Base-by-base conservation (phyloP, 371 early-diverging fungal genomes). In the Mucor piriformis region DNA sequence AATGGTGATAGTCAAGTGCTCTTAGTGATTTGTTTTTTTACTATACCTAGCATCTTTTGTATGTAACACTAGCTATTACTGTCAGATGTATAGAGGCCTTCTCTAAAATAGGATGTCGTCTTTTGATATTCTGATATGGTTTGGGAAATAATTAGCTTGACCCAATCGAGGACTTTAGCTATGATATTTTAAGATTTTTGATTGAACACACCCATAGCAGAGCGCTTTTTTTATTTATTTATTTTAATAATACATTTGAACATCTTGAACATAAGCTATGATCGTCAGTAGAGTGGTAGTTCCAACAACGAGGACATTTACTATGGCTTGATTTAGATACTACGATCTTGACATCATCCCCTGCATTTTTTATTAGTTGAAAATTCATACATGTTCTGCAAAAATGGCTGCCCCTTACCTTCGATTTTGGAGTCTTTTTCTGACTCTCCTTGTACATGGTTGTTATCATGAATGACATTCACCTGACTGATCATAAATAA, bases 261-360 rank as follows among this genome's bases (percentile, higher is more conserved):
- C 83, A 83, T 49, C 83, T 57, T 11, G 57, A 18, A 56, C 83
- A 83, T 33, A 83, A 43, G 18, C 57, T 53, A 38, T 73, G 68
- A 16, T 57, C 67, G 42, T 66, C 60, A 13, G 34, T 42, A 4
- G 82, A 67, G 53, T 68, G 69, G 50, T 78, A 83, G 50, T 75
- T 77, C 76, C 83, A 74, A 52, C 83, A 83, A 32, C 83, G 73
- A 40, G 83, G 83, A 52, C 83, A 83, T 54, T 81, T 83, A n/a
- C 72, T 64, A 18, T 52, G 49, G 3, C 50, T 24, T 6, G 80
- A 66, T 25, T 53, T 63, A 13, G 59, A 51, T 11, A 73, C 61
- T 1, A 63, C 35, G 54, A 82, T 73, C 34, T 61, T 65, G 47
- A 67, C 72, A 34, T 46, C 12, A 15, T 72, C 64, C 46, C 54